A percentile compares a stretch with the other conserved stretches of the same genome.
These are phyloP conservation scores for Scheffersomyces cryptocercus DNA, from an alignment of 1,139 yeast genomes.

Conservation along the genomic window DNA sequence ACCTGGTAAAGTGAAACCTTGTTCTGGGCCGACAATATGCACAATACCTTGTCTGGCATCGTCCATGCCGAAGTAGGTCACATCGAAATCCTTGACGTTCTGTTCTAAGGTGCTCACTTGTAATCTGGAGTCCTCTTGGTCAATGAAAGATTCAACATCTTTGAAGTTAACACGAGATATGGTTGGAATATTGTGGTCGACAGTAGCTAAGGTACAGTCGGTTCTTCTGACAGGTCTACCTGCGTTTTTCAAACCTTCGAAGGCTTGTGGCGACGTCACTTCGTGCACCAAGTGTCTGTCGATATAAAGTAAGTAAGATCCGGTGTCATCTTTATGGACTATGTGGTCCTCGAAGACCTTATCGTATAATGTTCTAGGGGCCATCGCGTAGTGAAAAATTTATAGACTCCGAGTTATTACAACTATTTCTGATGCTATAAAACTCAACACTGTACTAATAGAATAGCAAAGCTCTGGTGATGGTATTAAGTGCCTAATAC, in stretches of 20 bases:
- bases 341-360: slow-evolving; percentile 94
- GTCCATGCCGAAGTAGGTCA: slow-evolving; percentile 91
- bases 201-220: slow-evolving; percentile 96
- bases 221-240: slow-evolving; percentile 85
- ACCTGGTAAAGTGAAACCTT: slow-evolving; percentile 97
- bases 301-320: slow-evolving; percentile 81
- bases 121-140: slow-evolving; percentile 86
- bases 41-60: slow-evolving; percentile 97
- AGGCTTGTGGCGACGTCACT: slow-evolving; percentile 98
- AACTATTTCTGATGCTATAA: no score
- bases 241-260: slow-evolving; percentile 88
- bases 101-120: slow-evolving; percentile 92
- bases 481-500: no score
- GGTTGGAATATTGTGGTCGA: slow-evolving; percentile 97
- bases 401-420: no score
- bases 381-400: slow-evolving; percentile 3
- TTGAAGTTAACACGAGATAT: slow-evolving; percentile 75
- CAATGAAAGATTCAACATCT: slow-evolving; percentile 76
- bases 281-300: slow-evolving; percentile 98
- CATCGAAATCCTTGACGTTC: slow-evolving; percentile 85
- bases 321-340: slow-evolving; percentile 85
- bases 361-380: slow-evolving; percentile 82
- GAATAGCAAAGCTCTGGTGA: no score
- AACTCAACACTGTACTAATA: no score
- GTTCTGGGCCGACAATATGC: slow-evolving; percentile 98